These are phyloP conservation scores for Lentinus tigrinus DNA, from an alignment of 768 basidiomycete species.

Conservation along the genomic window DNA sequence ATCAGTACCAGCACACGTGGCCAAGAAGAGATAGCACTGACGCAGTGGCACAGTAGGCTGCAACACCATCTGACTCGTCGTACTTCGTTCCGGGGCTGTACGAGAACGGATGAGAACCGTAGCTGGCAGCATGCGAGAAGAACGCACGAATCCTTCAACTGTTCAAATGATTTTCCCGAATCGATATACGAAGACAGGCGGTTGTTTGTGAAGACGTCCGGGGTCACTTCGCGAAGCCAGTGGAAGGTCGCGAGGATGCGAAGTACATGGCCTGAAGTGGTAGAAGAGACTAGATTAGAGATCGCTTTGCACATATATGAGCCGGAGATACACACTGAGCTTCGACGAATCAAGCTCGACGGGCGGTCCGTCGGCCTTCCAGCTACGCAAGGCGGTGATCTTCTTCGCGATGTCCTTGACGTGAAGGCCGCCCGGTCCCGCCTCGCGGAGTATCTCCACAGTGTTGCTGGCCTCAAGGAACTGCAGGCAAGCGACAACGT, in stretches of 20 bases:
- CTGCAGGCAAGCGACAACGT: slow-evolving; percentile 73
- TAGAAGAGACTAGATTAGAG: no score
- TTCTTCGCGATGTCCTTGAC: slow-evolving; percentile 37
- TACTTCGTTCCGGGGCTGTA: slow-evolving; percentile 64
- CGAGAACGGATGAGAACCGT: background rate
- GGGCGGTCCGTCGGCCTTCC: slow-evolving; percentile 8
- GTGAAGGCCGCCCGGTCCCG: slow-evolving; percentile 52
- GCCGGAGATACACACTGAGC: slow-evolving; percentile 40
- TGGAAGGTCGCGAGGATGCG: slow-evolving; percentile 19
- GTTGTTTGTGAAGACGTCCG: slow-evolving; percentile 17
- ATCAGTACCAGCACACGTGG: background rate
- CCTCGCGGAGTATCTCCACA: slow-evolving; percentile 68
- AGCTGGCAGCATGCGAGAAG: background rate
- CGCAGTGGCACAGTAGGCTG: slow-evolving; percentile 69
- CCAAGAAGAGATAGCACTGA: slow-evolving; percentile 31
- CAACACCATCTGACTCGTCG: slow-evolving; percentile 56
- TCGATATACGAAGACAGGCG: slow-evolving; percentile 12
- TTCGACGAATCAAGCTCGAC: slow-evolving; percentile 34
- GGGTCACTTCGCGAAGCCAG: slow-evolving; percentile 18
- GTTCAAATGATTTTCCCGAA: slow-evolving; percentile 4
- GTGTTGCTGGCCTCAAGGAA: slow-evolving; percentile 70
- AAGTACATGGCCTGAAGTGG: background rate
- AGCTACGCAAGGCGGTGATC: slow-evolving; percentile 29
- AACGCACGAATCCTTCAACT: background rate
- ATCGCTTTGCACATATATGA: background rate